Conservation (phyloP, 768 basidiomycete genomes). For the Basidioascus undulatus region DNA sequence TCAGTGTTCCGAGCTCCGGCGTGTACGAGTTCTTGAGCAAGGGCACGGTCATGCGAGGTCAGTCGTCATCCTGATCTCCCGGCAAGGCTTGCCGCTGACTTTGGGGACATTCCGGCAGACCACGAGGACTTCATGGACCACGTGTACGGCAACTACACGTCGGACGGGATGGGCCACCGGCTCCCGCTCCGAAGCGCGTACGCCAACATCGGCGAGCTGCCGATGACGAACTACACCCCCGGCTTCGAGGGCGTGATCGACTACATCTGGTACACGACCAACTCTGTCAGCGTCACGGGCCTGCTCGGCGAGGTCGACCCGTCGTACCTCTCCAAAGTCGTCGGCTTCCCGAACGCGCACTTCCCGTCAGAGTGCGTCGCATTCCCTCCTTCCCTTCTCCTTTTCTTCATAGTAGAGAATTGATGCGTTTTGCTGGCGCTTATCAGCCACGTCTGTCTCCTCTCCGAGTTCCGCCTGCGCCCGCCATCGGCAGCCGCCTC, state of each 20-base stretch:
- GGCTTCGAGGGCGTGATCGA: slow-evolving; percentile 70
- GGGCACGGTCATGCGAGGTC: slow-evolving; percentile 40
- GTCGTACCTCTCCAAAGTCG: slow-evolving; percentile 60
- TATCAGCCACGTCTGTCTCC: slow-evolving; percentile 43
- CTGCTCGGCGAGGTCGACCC: slow-evolving; percentile 75
- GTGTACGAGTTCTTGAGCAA: slow-evolving; percentile 73
- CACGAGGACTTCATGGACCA: slow-evolving; percentile 86
- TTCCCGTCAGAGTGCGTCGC: slow-evolving; percentile 81
- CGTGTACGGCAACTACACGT: slow-evolving; percentile 77
- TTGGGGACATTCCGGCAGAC: slow-evolving; percentile 26
- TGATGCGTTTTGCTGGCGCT: slow-evolving; percentile 1
- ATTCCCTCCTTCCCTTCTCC: neutral
- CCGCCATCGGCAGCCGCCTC: slow-evolving; percentile 12
- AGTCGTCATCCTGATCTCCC: too few species aligned
- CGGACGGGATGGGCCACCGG: slow-evolving; percentile 57
- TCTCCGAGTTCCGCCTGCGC: slow-evolving; percentile 54
- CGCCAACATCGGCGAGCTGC: slow-evolving; percentile 29
- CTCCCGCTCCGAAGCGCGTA: slow-evolving; percentile 71
- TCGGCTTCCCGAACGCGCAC: slow-evolving; percentile 90
- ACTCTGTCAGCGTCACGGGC: slow-evolving; percentile 47
- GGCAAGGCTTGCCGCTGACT: too few species aligned
- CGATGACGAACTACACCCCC: slow-evolving; percentile 75
- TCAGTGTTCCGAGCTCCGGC: slow-evolving; percentile 52
- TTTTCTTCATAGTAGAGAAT: slow-evolving; percentile 7
- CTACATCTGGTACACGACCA: slow-evolving; percentile 73